Conservation (phyloP, 1,139 yeast species). For the Suhomyces guaymorum region DNA sequence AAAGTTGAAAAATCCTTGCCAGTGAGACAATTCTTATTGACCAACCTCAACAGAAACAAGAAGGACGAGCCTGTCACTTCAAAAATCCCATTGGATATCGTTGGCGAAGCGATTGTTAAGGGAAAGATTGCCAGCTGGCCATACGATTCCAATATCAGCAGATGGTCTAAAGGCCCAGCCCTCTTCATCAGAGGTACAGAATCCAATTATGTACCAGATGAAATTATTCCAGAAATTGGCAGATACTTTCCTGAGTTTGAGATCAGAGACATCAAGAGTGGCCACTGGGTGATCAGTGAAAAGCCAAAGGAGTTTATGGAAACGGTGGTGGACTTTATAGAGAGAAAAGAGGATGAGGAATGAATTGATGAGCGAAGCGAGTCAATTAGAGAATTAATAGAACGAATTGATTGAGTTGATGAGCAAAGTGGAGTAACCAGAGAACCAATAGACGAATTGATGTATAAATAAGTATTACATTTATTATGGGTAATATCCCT, state of each 20-base stretch:
- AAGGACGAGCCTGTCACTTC: constrained; percentile 38
- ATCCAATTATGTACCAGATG: constrained; percentile 85
- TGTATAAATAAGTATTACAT: too few relatives aligned
- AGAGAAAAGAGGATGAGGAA: constrained; percentile 50
- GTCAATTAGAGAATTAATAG: too few relatives aligned
- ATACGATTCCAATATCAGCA: constrained; percentile 51
- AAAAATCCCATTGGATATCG: constrained; percentile 70
- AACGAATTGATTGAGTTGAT: too few relatives aligned
- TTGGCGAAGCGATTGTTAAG: constrained; percentile 61
- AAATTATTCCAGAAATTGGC: constrained; percentile 72
- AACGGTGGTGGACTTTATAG: constrained; percentile 57
- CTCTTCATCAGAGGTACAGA: constrained; percentile 78
- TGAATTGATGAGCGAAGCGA: too few relatives aligned
- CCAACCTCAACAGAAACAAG: constrained; percentile 59
- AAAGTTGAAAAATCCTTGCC: constrained; percentile 60
- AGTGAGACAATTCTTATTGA: constrained; percentile 77
- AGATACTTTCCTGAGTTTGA: constrained; percentile 78
- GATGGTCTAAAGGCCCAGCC: constrained; percentile 68
- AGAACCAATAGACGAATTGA: too few relatives aligned
- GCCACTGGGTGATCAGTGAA: constrained; percentile 91
- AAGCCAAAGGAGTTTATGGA: constrained; percentile 70
- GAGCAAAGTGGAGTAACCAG: too few relatives aligned
- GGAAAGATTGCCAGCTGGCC: constrained; percentile 81
- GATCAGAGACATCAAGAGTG: constrained; percentile 72
- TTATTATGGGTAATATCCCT: too few relatives aligned